Evolutionary conservation across 805 yeast genomes (phyloP).

Genomic region (Saturnispora zaruensis): DNA sequence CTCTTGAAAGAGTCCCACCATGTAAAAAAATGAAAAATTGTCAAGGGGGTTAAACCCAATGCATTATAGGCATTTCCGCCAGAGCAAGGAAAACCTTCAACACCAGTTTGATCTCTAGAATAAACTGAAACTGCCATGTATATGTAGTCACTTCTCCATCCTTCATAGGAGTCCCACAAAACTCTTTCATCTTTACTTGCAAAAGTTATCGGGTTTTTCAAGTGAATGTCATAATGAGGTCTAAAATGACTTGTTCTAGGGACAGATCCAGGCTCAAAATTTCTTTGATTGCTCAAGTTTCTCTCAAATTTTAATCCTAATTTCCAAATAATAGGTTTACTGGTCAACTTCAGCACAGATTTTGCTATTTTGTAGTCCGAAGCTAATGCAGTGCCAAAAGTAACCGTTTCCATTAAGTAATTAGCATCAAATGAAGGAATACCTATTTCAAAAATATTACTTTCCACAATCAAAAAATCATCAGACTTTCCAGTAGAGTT

Average conservation of each 20-base stretch:
- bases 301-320: constrained; percentile 69
- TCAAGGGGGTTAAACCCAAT: constrained; percentile 65
- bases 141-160: constrained; percentile 73
- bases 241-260: constrained; percentile 37
- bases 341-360: constrained; percentile 51
- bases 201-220: constrained; percentile 49
- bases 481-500: constrained; percentile 43
- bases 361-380: constrained; percentile 36
- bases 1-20: constrained; percentile 92
- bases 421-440: constrained; percentile 40
- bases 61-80: constrained; percentile 45
- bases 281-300: constrained; percentile 33
- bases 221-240: constrained; percentile 53
- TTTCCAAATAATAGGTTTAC: constrained; percentile 63
- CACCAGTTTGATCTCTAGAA: constrained; percentile 27
- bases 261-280: constrained; percentile 27
- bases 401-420: constrained; percentile 22
- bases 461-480: constrained; percentile 44
- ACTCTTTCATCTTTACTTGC: constrained; percentile 28
- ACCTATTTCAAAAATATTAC: constrained; percentile 48
- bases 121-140: constrained; percentile 57
- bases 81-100: constrained; percentile 14
- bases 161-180: constrained; percentile 69
- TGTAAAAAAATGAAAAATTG: constrained; percentile 55
- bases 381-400: constrained; percentile 19